Conservation (phyloP, 2,329 filamentous ascomycete genomes). For the Penicillium sp. region DNA sequence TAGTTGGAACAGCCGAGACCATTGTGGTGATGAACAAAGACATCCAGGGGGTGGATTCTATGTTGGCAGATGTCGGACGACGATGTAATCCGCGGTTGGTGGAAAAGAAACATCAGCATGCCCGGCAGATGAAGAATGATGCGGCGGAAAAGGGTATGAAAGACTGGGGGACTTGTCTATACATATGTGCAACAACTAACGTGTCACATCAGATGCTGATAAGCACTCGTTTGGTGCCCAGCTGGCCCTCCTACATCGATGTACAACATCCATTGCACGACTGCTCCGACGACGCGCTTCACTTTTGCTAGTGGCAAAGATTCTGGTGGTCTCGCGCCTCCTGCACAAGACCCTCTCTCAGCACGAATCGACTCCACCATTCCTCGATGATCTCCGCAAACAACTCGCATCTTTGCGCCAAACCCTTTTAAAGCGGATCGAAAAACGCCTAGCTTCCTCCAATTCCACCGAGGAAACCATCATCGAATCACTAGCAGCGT, state of each 20-base stretch:
- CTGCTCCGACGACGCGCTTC: conserved; percentile 57
- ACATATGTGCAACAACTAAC: not conserved
- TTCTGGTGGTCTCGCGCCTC: conserved; percentile 75
- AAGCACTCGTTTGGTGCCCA: conserved; percentile 59
- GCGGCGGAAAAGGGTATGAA: conserved; percentile 37
- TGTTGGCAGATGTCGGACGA: conserved; percentile 72
- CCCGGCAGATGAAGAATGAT: conserved; percentile 54
- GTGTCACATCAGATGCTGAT: conserved; percentile 36
- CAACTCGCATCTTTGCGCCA: conserved; percentile 66
- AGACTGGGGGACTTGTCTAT: not conserved
- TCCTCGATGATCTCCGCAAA: conserved; percentile 67
- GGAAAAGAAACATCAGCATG: conserved; percentile 65
- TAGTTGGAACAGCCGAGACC: conserved; percentile 89
- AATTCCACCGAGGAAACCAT: conserved; percentile 55
- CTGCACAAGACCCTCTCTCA: conserved; percentile 74
- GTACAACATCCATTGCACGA: conserved; percentile 57
- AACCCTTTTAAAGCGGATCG: conserved; percentile 67
- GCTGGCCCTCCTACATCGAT: conserved; percentile 61
- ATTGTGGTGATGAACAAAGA: conserved; percentile 86
- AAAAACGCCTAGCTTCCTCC: conserved; percentile 55
- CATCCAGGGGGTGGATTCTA: conserved; percentile 73
- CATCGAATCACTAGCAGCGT: conserved; percentile 77
- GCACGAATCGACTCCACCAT: conserved; percentile 48
- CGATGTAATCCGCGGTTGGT: conserved; percentile 76
- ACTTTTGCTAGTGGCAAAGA: conserved; percentile 65